Evolutionary conservation across 2,329 filamentous ascomycete genomes (phyloP).

Genomic region (Aspergillus sp.): DNA sequence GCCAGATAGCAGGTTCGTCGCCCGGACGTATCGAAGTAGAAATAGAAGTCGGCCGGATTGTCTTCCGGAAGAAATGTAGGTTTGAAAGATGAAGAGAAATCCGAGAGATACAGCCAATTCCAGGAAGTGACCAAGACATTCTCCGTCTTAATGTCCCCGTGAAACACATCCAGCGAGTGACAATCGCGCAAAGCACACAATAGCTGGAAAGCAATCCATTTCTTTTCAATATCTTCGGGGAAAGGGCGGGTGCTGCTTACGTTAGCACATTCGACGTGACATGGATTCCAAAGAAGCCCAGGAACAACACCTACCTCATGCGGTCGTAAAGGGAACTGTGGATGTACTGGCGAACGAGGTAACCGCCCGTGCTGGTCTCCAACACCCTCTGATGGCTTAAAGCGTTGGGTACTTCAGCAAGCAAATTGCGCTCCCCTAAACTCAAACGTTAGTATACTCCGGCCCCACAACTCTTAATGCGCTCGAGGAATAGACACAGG

Average conservation of each 20-base stretch:
- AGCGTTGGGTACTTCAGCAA: constrained; percentile 86
- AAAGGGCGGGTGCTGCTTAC: constrained; percentile 80
- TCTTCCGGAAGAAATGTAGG: constrained; percentile 91
- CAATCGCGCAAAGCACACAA: constrained; percentile 90
- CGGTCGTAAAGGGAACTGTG: constrained; percentile 97
- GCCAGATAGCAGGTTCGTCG: constrained; percentile 92
- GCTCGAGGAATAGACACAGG: neutral
- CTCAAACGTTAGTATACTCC: constrained; percentile 17
- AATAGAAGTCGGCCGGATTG: constrained; percentile 95
- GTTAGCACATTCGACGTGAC: constrained; percentile 25
- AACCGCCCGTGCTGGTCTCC: constrained; percentile 88
- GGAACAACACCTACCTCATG: constrained; percentile 54
- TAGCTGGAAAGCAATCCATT: constrained; percentile 95
- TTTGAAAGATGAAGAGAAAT: constrained; percentile 95
- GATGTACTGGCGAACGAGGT: constrained; percentile 89
- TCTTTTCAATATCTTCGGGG: constrained; percentile 96
- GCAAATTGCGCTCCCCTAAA: constrained; percentile 72
- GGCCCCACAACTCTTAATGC: neutral
- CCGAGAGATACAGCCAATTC: constrained; percentile 98
- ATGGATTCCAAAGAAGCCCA: neutral
- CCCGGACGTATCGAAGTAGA: constrained; percentile 93
- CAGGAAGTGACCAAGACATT: constrained; percentile 96
- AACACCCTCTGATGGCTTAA: constrained; percentile 86
- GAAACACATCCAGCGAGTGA: constrained; percentile 83
- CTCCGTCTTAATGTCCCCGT: constrained; percentile 98